These are phyloP conservation scores for Wallacemonas sp. DNA, from an alignment of 208 protist species.

Conservation along the genomic window DNA sequence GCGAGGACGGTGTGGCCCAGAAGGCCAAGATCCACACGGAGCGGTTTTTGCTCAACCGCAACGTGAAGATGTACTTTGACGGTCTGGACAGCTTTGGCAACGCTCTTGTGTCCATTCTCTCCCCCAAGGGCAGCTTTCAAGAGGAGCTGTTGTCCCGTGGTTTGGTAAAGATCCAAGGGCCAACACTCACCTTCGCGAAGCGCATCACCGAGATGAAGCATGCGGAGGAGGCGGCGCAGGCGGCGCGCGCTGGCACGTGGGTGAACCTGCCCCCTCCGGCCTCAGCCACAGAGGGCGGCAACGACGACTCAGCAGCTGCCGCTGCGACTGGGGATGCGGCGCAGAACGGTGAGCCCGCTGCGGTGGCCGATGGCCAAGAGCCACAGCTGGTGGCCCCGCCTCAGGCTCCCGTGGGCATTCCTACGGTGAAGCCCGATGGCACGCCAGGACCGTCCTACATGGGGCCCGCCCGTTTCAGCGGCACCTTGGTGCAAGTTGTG, in stretches of 20 bases:
- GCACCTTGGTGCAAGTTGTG: slow-evolving; percentile 76
- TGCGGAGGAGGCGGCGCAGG: slow-evolving; percentile 63
- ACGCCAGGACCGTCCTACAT: slow-evolving; percentile 52
- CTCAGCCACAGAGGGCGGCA: slow-evolving; percentile 3
- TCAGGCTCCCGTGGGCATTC: slow-evolving; percentile 31
- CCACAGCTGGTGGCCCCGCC: slow-evolving; percentile 16
- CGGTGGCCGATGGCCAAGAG: neutral
- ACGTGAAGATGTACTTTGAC: slow-evolving; percentile 77
- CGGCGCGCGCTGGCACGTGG: slow-evolving; percentile 62
- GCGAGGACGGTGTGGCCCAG: slow-evolving; percentile 30
- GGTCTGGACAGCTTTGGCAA: slow-evolving; percentile 78
- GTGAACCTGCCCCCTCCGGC: slow-evolving; percentile 42
- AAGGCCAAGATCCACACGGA: slow-evolving; percentile 75
- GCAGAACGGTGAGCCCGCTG: slow-evolving; percentile 5
- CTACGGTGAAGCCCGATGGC: slow-evolving; percentile 48
- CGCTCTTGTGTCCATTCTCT: slow-evolving; percentile 79
- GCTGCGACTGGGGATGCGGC: neutral
- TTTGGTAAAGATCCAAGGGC: slow-evolving; percentile 64
- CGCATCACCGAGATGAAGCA: slow-evolving; percentile 46
- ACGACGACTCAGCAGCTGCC: neutral
- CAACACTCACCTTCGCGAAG: slow-evolving; percentile 47
- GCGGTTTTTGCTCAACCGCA: slow-evolving; percentile 79
- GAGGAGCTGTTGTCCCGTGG: slow-evolving; percentile 82
- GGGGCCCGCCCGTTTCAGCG: slow-evolving; percentile 61
- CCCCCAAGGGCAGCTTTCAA: slow-evolving; percentile 81